A percentile compares a stretch with the other conserved stretches of the same genome.
Evolutionary conservation across 495 filamentous ascomycete genomes (phyloP).

Genomic region (Cudoniella acicularis): DNA sequence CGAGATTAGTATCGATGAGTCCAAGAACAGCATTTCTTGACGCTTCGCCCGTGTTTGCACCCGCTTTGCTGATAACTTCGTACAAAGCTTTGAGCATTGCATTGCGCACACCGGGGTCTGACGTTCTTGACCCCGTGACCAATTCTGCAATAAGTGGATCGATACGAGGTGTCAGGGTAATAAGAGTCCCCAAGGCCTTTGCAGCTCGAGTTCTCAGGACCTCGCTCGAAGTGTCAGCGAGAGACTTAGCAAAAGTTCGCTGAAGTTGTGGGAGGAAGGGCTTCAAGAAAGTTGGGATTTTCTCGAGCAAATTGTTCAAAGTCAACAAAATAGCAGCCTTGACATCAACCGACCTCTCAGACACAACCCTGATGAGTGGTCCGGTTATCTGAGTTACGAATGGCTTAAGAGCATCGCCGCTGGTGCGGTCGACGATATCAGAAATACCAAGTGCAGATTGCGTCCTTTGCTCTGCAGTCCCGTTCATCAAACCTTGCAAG

Average conservation of each 20-base stretch:
- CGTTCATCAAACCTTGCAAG: slow-evolving; percentile 95
- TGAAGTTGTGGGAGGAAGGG: slow-evolving; percentile 97
- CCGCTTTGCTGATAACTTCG: slow-evolving; percentile 93
- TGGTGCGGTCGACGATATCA: slow-evolving; percentile 90
- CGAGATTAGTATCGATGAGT: slow-evolving; percentile 80
- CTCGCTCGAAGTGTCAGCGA: slow-evolving; percentile 92
- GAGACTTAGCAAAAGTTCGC: slow-evolving; percentile 90
- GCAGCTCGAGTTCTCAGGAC: slow-evolving; percentile 81
- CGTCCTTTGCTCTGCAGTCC: slow-evolving; percentile 83
- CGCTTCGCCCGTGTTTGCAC: slow-evolving; percentile 86
- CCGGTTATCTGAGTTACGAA: slow-evolving; percentile 98
- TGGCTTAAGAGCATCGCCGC: slow-evolving; percentile 75
- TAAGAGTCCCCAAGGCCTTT: slow-evolving; percentile 93
- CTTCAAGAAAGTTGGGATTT: slow-evolving; percentile 93
- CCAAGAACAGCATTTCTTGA: slow-evolving; percentile 77
- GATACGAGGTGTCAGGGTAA: slow-evolving; percentile 92
- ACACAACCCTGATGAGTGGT: slow-evolving; percentile 94
- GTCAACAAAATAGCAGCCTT: slow-evolving; percentile 93
- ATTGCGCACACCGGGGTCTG: slow-evolving; percentile 83
- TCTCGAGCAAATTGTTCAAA: slow-evolving; percentile 90
- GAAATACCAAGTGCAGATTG: slow-evolving; percentile 91
- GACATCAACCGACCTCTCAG: slow-evolving; percentile 90
- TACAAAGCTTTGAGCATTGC: slow-evolving; percentile 97
- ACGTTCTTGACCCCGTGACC: slow-evolving; percentile 87
- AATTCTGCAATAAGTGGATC: slow-evolving; percentile 84